A percentile compares a stretch with the other conserved stretches of the same genome.
phyloP scores from a whole-genome alignment of 306 rosid species.

The Inga leiocalycina region DNA sequence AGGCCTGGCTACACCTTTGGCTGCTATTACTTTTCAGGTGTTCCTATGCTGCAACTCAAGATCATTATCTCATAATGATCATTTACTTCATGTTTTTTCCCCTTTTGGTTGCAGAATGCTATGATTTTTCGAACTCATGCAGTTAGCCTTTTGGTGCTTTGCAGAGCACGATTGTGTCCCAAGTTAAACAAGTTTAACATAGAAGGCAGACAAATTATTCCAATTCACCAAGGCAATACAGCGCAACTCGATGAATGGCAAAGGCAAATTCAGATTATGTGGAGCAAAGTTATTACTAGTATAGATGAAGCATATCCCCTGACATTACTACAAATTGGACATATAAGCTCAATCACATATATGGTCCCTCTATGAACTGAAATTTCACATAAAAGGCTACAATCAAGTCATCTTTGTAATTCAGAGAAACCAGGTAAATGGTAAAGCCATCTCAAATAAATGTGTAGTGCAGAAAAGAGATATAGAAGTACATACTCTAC shows the following conservation, averaged over 20 bases:
- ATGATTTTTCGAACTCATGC: constrained; percentile 76
- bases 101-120: constrained; percentile 60
- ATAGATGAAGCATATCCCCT: background rate
- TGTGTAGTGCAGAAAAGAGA: background rate
- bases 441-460: constrained; percentile 16
- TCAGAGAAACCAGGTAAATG: constrained; percentile 2
- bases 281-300: background rate
- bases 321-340: background rate
- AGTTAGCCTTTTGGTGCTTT: constrained; percentile 57
- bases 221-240: background rate
- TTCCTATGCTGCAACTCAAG: too few species aligned
- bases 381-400: background rate
- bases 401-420: background rate
- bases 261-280: constrained; percentile 10
- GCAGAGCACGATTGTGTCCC: constrained; percentile 59
- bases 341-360: constrained; percentile 6
- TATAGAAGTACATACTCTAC: background rate
- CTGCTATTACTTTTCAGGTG: constrained; percentile 75
- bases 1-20: constrained; percentile 75
- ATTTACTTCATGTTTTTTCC: background rate
- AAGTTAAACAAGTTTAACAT: constrained; percentile 33
- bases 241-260: background rate
- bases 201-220: background rate
- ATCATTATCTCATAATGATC: too few species aligned
- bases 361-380: background rate